Percentiles rank a stretch among this genome's conserved stretches.
These are phyloP conservation scores for Curvularia hawaiiensis DNA, from an alignment of 2,329 filamentous ascomycete species.

Conservation along the genomic window DNA sequence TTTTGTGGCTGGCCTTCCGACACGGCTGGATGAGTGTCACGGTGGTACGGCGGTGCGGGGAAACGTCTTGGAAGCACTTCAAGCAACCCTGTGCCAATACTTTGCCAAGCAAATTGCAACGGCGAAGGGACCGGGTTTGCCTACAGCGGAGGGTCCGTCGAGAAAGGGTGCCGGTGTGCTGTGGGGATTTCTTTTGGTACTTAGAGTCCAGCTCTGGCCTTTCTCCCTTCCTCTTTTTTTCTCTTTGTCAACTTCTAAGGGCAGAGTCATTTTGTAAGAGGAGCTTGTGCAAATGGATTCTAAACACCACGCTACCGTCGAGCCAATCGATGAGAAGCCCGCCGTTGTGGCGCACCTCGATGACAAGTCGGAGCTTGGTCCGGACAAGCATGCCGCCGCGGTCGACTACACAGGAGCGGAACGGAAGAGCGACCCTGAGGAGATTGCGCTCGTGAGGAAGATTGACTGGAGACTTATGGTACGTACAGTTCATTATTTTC, in stretches of 20 bases:
- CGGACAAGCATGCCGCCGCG: slow-evolving; percentile 20
- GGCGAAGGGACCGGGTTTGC: not conserved
- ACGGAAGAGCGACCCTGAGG: slow-evolving; percentile 39
- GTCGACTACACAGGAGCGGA: slow-evolving; percentile 40
- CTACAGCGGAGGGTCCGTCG: no score
- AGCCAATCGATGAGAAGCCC: slow-evolving; percentile 24
- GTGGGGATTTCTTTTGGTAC: no score
- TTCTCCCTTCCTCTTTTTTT: not conserved
- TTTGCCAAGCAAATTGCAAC: slow-evolving; percentile 5
- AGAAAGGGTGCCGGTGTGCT: no score
- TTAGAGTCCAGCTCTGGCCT: no score
- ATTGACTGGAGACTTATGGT: slow-evolving; percentile 42
- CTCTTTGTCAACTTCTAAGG: not conserved
- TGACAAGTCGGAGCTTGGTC: slow-evolving; percentile 25
- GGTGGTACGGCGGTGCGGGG: slow-evolving; percentile 29
- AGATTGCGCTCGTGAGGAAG: slow-evolving; percentile 42
- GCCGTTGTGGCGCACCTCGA: slow-evolving; percentile 18
- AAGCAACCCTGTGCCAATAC: slow-evolving; percentile 21
- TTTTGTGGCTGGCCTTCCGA: slow-evolving; percentile 1
- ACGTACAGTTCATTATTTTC: not conserved
- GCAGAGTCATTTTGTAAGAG: not conserved
- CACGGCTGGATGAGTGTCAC: slow-evolving; percentile 1
- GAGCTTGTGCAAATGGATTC: slow-evolving; percentile 3
- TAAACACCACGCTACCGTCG: slow-evolving; percentile 14
- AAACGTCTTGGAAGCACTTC: slow-evolving; percentile 25